These are phyloP conservation scores for Lepidopterella palustris DNA, from an alignment of 495 filamentous ascomycete genomes.

Conservation along the genomic window DNA sequence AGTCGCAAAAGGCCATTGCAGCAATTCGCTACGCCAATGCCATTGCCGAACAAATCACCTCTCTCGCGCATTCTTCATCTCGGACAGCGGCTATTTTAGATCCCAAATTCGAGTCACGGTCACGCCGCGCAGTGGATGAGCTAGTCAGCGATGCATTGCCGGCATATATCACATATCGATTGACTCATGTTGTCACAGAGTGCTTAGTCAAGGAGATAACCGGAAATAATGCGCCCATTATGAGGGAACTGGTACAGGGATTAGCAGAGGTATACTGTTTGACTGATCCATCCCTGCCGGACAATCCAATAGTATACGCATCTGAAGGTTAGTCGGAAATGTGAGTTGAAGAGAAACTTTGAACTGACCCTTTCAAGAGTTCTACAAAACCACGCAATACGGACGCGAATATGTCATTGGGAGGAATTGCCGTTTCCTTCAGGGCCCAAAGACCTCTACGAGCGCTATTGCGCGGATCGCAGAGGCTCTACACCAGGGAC, in stretches of 20 bases:
- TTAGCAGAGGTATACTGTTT: slow-evolving; percentile 38
- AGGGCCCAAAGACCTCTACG: slow-evolving; percentile 52
- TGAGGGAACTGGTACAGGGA: slow-evolving; percentile 35
- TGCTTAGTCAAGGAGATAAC: slow-evolving; percentile 37
- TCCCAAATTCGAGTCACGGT: slow-evolving; percentile 27
- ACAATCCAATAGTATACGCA: slow-evolving; percentile 37
- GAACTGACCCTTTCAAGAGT: slow-evolving; percentile 35
- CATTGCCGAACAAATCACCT: slow-evolving; percentile 23
- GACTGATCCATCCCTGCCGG: slow-evolving; percentile 33
- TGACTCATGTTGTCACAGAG: slow-evolving; percentile 34
- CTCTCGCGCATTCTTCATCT: slow-evolving; percentile 7
- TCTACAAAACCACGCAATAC: slow-evolving; percentile 58
- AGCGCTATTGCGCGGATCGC: slow-evolving; percentile 49
- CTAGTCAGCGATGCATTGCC: slow-evolving; percentile 34
- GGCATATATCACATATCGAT: slow-evolving; percentile 33
- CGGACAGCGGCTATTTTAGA: slow-evolving; percentile 26
- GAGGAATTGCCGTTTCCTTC: slow-evolving; percentile 58
- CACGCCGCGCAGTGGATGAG: slow-evolving; percentile 28
- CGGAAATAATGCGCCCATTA: slow-evolving; percentile 33
- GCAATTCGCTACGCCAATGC: slow-evolving; percentile 37
- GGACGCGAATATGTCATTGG: slow-evolving; percentile 52
- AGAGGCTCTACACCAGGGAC: slow-evolving; percentile 48
- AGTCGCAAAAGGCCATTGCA: slow-evolving; percentile 34
- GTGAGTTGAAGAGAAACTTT: not conserved
- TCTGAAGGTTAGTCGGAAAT: slow-evolving; percentile 29